phyloP scores from a whole-genome alignment of 2,329 filamentous ascomycete genomes.

The Aschersonia sp. region DNA sequence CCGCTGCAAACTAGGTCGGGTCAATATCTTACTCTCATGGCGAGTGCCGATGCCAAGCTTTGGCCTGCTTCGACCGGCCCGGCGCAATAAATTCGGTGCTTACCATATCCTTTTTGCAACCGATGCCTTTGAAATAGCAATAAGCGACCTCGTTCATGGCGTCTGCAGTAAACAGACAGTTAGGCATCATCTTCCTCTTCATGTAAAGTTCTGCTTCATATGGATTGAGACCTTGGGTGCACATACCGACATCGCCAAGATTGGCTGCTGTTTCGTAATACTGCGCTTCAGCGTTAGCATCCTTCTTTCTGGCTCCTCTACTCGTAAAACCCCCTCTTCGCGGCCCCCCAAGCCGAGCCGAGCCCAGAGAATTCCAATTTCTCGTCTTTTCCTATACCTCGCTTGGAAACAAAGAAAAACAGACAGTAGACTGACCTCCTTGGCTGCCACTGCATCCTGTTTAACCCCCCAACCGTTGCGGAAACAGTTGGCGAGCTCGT shows the following conservation, averaged over 20 bases:
- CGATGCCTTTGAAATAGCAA: conserved; percentile 96
- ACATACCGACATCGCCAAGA: conserved; percentile 49
- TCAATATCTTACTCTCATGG: no score
- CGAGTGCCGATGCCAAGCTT: not conserved
- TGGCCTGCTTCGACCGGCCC: no score
- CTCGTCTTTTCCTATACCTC: not conserved
- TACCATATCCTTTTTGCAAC: conserved; percentile 96
- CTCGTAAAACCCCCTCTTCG: no score
- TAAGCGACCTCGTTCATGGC: conserved; percentile 95
- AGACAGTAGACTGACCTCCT: conserved; percentile 34
- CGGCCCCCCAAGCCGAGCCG: no score
- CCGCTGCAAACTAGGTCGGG: conserved; percentile 50
- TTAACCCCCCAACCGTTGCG: conserved; percentile 87
- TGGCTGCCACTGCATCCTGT: conserved; percentile 74
- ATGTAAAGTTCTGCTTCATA: not conserved
- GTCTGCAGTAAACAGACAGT: conserved; percentile 32
- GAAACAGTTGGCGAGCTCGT: conserved; percentile 87
- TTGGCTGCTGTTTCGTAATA: conserved; percentile 98
- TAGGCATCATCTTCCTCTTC: not conserved
- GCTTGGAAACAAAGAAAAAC: not conserved
- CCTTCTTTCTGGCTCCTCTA: not conserved
- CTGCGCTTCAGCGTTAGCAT: conserved; percentile 28
- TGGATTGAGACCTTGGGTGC: not conserved
- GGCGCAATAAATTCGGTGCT: not conserved
- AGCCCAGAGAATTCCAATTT: not conserved